These are phyloP conservation scores for Capsicum chinense DNA, from an alignment of 257 asterid genomes.

Conservation along the genomic window DNA sequence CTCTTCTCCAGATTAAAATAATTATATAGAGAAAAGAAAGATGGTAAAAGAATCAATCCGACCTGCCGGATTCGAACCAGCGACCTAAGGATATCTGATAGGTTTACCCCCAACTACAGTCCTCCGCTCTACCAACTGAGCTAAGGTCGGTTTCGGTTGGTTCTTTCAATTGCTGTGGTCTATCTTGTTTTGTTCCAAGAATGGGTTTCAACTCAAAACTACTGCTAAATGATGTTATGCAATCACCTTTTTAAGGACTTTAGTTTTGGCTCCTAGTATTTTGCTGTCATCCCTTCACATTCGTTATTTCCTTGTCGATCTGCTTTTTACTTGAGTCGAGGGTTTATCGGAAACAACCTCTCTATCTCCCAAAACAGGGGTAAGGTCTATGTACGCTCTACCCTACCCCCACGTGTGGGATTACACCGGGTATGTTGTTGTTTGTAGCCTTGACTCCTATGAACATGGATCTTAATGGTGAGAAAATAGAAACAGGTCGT, in stretches of 20 bases:
- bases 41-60: slow-evolving; percentile 24
- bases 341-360: too few relatives aligned
- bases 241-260: too few relatives aligned
- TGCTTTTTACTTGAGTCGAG: too few relatives aligned
- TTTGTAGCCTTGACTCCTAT: too few relatives aligned
- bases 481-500: background rate
- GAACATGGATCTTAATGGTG: background rate
- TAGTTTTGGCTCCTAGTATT: too few relatives aligned
- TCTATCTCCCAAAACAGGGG: too few relatives aligned
- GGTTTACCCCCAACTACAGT: background rate
- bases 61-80: slow-evolving; percentile 30
- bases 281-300: too few relatives aligned
- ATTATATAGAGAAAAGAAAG: background rate
- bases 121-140: slow-evolving; percentile 31
- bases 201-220: background rate
- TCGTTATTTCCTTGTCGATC: too few relatives aligned
- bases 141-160: slow-evolving; percentile 22
- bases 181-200: background rate
- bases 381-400: too few relatives aligned
- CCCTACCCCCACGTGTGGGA: too few relatives aligned
- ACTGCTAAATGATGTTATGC: background rate
- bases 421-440: too few relatives aligned
- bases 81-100: slow-evolving; percentile 30
- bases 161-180: background rate
- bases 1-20: background rate